Conservation (phyloP, 2,329 filamentous ascomycete species). For the Fusarium pseudoanthophilum region DNA sequence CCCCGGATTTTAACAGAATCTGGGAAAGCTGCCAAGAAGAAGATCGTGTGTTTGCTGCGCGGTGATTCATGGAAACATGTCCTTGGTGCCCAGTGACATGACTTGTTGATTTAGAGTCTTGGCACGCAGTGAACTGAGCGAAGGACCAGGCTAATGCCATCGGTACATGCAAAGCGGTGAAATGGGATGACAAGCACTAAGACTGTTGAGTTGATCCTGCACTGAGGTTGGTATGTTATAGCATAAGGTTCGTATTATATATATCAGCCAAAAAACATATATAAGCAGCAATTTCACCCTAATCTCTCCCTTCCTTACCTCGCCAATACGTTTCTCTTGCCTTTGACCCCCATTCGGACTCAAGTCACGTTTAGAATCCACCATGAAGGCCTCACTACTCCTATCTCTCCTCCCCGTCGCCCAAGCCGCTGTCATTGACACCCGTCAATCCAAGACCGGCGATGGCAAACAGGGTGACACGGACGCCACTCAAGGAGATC, state of each 20-base stretch:
- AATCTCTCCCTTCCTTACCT: rapidly evolving
- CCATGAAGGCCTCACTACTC: constrained; percentile 42
- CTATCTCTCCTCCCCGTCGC: constrained; percentile 37
- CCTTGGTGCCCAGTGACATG: background rate
- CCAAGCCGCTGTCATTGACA: constrained; percentile 25
- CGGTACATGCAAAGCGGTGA: background rate
- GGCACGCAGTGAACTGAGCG: background rate
- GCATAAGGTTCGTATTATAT: no score
- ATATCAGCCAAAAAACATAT: background rate
- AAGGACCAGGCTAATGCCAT: background rate
- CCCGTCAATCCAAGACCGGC: constrained; percentile 36
- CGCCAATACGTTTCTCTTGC: rapidly evolving
- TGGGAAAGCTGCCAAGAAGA: background rate
- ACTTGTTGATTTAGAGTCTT: background rate
- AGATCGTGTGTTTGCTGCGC: background rate
- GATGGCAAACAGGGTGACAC: constrained; percentile 38
- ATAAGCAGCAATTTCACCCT: background rate
- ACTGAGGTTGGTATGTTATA: background rate
- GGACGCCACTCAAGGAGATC: constrained; percentile 43
- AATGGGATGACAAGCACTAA: rapidly evolving
- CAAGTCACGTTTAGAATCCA: background rate
- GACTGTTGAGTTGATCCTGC: rapidly evolving
- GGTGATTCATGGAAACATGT: background rate
- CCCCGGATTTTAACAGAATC: background rate
- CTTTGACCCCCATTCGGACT: rapidly evolving